Evolutionary conservation across 306 rosid genomes (phyloP).

Genomic region (Clitoria ternatea): DNA sequence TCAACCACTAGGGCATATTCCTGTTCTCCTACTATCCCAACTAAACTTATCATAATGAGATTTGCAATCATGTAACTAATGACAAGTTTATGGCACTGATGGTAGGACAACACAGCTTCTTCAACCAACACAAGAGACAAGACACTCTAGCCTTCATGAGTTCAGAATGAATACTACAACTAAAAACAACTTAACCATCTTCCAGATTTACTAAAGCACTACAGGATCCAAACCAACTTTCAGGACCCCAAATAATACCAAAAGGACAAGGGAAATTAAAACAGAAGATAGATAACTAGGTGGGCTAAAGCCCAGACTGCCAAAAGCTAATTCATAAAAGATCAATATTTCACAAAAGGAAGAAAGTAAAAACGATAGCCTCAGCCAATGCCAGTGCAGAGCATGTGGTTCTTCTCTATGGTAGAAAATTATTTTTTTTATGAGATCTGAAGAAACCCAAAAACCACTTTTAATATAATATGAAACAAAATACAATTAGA

Average conservation of each 20-base stretch:
- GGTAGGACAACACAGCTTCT: constrained; percentile 16
- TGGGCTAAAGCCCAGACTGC: not conserved
- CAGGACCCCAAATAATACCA: not conserved
- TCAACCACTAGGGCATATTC: constrained; percentile 1
- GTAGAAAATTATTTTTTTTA: constrained; percentile 12
- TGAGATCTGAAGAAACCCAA: too few relatives aligned
- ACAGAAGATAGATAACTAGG: constrained; percentile 11
- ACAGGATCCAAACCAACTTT: constrained; percentile 3
- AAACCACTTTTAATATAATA: not conserved
- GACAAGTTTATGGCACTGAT: constrained; percentile 1
- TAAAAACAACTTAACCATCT: constrained; percentile 3
- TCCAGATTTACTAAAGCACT: not conserved
- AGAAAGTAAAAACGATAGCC: not conserved
- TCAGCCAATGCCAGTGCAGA: constrained; percentile 12
- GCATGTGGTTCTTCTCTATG: constrained; percentile 4
- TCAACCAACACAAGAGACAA: constrained; percentile 1
- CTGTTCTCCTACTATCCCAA: constrained; percentile 15
- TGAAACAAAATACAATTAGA: constrained; percentile 24
- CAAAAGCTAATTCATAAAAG: not conserved
- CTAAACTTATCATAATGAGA: not conserved
- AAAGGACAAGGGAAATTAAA: not conserved
- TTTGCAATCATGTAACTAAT: not conserved
- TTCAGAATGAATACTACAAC: constrained; percentile 1
- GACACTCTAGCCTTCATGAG: not conserved
- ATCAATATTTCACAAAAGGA: constrained; percentile 4